phyloP scores from a whole-genome alignment of 116 monocot genomes.

The Phalaenopsis hybrid region DNA sequence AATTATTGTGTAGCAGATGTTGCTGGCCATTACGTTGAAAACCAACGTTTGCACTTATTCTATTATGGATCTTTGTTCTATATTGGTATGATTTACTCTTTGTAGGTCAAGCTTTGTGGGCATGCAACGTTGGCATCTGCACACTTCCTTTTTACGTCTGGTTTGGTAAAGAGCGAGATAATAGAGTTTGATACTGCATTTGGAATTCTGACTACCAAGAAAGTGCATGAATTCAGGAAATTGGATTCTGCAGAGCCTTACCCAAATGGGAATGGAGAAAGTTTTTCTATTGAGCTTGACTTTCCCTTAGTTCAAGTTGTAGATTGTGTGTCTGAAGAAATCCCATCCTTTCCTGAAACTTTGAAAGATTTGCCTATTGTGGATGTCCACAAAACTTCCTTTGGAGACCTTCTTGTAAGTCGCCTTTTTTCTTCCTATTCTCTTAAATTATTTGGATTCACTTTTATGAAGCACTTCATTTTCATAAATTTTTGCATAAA shows the following conservation, averaged over 20 bases:
- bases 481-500: background rate
- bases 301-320: constrained; percentile 46
- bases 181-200: constrained; percentile 63
- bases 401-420: constrained; percentile 58
- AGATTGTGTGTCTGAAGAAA: constrained; percentile 30
- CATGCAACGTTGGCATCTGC: constrained; percentile 89
- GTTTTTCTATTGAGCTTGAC: constrained; percentile 67
- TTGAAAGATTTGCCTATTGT: constrained; percentile 47
- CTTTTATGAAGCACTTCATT: background rate
- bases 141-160: constrained; percentile 62
- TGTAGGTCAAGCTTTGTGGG: constrained; percentile 71
- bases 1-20: background rate
- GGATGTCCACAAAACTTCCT: constrained; percentile 33
- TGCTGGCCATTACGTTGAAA: background rate
- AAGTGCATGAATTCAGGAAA: constrained; percentile 16
- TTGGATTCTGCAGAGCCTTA: background rate
- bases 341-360: constrained; percentile 53
- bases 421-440: background rate
- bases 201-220: constrained; percentile 65
- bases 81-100: background rate
- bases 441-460: background rate
- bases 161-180: constrained; percentile 26
- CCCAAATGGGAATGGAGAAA: constrained; percentile 8
- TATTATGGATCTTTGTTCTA: background rate
- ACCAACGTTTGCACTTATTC: background rate